These are phyloP conservation scores for Dryas alaskensis DNA, from an alignment of 306 rosid genomes.

Conservation along the genomic window DNA sequence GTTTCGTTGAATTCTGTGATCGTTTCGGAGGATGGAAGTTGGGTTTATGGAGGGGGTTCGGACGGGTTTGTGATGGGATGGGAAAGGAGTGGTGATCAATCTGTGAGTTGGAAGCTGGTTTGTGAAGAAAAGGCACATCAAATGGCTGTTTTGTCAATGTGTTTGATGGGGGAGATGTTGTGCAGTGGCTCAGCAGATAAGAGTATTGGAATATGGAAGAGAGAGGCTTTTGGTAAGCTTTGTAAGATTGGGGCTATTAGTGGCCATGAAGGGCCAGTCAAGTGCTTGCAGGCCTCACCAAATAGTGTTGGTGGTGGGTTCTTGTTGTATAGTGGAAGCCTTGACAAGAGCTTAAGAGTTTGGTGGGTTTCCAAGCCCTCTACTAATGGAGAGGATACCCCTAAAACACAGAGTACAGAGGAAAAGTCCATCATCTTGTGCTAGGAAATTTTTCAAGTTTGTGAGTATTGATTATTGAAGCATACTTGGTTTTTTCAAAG, in stretches of 20 bases:
- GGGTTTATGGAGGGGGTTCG: slow-evolving; percentile 78
- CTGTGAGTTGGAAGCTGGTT: slow-evolving; percentile 55
- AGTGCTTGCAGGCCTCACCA: slow-evolving; percentile 73
- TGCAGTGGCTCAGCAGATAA: slow-evolving; percentile 92
- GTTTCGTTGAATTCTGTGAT: slow-evolving; percentile 62
- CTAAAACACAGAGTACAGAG: slow-evolving; percentile 8
- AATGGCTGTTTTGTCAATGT: slow-evolving; percentile 78
- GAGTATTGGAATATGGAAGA: slow-evolving; percentile 76
- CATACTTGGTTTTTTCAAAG: slow-evolving; percentile 36
- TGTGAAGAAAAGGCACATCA: slow-evolving; percentile 65
- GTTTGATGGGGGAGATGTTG: slow-evolving; percentile 58
- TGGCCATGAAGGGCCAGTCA: slow-evolving; percentile 94
- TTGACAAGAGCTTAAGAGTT: slow-evolving; percentile 82
- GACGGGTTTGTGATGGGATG: slow-evolving; percentile 77
- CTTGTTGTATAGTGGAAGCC: slow-evolving; percentile 85
- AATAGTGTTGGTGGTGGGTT: slow-evolving; percentile 68
- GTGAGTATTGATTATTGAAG: slow-evolving; percentile 19
- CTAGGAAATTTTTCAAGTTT: slow-evolving; percentile 23
- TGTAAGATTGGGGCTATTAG: slow-evolving; percentile 54
- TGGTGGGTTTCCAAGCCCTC: slow-evolving; percentile 87
- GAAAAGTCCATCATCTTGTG: slow-evolving; percentile 24
- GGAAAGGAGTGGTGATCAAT: slow-evolving; percentile 34
- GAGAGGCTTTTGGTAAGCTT: slow-evolving; percentile 63
- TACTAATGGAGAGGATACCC: slow-evolving; percentile 11
- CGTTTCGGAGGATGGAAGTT: slow-evolving; percentile 74